These are phyloP conservation scores for Citrus maxima DNA, from an alignment of 345 rosid genomes.

Conservation along the genomic window DNA sequence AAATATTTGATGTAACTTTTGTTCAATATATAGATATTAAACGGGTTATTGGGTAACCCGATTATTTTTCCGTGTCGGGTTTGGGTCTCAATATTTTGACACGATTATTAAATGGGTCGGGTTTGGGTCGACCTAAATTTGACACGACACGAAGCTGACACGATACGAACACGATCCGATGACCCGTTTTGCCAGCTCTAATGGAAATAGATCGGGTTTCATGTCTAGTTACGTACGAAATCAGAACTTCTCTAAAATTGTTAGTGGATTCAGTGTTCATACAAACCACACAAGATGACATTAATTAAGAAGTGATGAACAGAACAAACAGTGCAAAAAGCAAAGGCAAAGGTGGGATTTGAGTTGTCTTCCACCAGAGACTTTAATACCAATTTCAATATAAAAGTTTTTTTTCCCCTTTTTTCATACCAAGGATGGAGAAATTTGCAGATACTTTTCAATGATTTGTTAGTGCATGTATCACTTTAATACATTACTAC, in stretches of 20 bases:
- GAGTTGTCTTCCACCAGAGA: conserved; percentile 24
- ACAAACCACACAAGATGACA: conserved; percentile 6
- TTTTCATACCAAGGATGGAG: neutral
- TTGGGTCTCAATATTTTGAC: no score
- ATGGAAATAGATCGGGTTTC: no score
- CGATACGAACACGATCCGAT: no score
- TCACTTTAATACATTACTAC: conserved; percentile 6
- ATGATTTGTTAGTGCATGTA: conserved; percentile 6
- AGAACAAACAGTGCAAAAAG: neutral
- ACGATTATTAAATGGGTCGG: no score
- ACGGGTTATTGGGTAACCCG: no score
- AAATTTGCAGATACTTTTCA: conserved; percentile 12
- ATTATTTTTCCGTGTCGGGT: no score
- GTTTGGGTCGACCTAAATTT: no score
- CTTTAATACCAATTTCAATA: neutral
- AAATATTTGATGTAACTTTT: no score
- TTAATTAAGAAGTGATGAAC: neutral
- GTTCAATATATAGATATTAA: no score
- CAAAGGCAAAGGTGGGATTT: conserved; percentile 6
- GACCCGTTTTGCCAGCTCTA: no score
- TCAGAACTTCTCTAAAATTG: neutral
- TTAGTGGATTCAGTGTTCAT: neutral
- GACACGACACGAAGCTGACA: no score
- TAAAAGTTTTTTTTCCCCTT: neutral
- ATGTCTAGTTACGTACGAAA: neutral